These are phyloP conservation scores for Chrysosporium keratinophilum DNA, from an alignment of 2,329 filamentous ascomycete species.

Conservation along the genomic window DNA sequence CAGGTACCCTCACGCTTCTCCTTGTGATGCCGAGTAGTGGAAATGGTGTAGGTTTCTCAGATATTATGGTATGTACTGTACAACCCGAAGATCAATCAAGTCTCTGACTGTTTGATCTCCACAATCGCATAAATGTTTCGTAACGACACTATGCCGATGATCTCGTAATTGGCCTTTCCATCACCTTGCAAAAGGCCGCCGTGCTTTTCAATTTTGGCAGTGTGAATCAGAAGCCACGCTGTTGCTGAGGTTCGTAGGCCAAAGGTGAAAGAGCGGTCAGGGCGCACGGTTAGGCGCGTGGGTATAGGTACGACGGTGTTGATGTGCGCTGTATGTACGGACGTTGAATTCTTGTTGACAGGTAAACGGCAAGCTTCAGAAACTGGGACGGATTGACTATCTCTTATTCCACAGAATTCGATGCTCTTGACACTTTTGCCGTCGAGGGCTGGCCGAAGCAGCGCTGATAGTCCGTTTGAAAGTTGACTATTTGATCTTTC, in stretches of 20 bases:
- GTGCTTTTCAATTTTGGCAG: no score
- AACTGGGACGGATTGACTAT: not conserved
- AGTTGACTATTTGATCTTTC: slow-evolving; percentile 65
- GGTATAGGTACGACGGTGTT: no score
- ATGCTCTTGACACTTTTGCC: slow-evolving; percentile 98
- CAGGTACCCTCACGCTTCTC: not conserved
- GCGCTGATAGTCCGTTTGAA: slow-evolving; percentile 97
- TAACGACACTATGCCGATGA: no score
- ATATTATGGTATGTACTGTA: slow-evolving; percentile 50
- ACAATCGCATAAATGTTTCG: no score
- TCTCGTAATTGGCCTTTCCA: no score
- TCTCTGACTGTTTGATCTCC: no score
- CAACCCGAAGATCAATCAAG: no score
- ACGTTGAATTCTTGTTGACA: slow-evolving; percentile 85
- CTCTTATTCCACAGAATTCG: slow-evolving; percentile 90
- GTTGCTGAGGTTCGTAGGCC: no score
- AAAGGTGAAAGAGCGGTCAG: no score
- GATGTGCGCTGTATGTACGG: slow-evolving; percentile 64
- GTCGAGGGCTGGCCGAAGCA: slow-evolving; percentile 85
- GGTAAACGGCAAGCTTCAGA: not conserved
- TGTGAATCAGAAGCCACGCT: no score
- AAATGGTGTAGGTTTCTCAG: not conserved
- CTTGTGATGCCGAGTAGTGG: slow-evolving; percentile 11
- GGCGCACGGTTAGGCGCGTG: slow-evolving; percentile 49
- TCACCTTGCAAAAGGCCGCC: no score